phyloP scores from a whole-genome alignment of 306 rosid genomes.

The Pueraria montana region DNA sequence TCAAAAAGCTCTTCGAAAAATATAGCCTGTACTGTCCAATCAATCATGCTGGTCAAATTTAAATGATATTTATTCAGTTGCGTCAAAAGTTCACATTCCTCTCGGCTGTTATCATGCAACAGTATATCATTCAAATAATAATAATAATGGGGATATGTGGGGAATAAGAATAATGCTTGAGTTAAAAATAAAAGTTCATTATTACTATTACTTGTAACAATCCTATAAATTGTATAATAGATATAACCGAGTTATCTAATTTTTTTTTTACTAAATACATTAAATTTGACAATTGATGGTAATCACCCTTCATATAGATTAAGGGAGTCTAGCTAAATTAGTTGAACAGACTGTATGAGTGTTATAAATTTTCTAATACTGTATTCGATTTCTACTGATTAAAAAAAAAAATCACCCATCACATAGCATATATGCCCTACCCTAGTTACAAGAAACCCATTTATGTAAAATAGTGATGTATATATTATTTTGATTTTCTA shows the following conservation, averaged over 20 bases:
- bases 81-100: slow-evolving; percentile 55
- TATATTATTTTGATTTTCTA: neutral
- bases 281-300: neutral
- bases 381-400: too few species aligned
- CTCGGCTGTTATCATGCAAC: slow-evolving; percentile 39
- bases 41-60: slow-evolving; percentile 57
- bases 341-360: too few species aligned
- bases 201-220: neutral
- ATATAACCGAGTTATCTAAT: too few species aligned
- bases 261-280: neutral
- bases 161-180: neutral
- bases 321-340: too few species aligned
- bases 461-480: neutral
- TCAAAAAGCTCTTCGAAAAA: slow-evolving; percentile 47
- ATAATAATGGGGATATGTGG: neutral
- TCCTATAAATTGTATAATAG: neutral
- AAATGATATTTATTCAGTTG: slow-evolving; percentile 48
- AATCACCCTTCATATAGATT: neutral
- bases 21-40: slow-evolving; percentile 59
- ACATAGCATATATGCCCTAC: neutral
- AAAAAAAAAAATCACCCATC: too few species aligned
- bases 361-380: too few species aligned
- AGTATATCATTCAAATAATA: slow-evolving; percentile 15
- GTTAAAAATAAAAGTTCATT: neutral
- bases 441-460: too few species aligned